Base-by-base conservation (phyloP, 805 yeast species). In the Yarrowia porcina region DNA sequence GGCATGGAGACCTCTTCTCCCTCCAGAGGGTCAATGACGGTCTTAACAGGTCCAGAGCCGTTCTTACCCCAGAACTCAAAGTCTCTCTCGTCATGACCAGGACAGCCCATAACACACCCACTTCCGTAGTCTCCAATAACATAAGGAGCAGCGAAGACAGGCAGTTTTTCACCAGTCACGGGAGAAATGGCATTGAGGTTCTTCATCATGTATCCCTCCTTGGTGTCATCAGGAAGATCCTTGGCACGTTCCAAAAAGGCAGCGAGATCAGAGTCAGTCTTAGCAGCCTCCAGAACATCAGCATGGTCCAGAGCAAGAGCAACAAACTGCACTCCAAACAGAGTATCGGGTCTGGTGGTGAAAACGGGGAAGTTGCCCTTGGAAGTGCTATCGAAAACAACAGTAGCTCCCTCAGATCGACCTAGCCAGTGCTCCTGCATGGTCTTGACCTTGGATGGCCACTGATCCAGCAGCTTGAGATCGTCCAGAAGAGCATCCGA, bases 101-200 rank as follows among this genome's bases (percentile, higher is more conserved):
- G 99, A 69, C 96, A 90, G 1, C 99, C 99, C 98, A 94, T 93
- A 0, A 93, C 98, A 0, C 97, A 96, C 39, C 97, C 97, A 63
- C 84, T 84, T 0, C 97, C 97, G 71, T 93, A 93, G 3, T 82
- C 76, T 4, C 88, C 85, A 35, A 93, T 72, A 0, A 93, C 98
- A 73, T 92, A 94, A 0, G 97, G 96, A 0, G 98, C 97, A 2
- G 82, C 92, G 76, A 82, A 94, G 0, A 93, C 84, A 0, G 97
- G 97, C 5, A 93, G 64, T 30, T 74, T 67, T 15, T 62, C 64
- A 0, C 72, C 62, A 2, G 73, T 70, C 1, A 92, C 73, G 0
- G 99, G 99, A 65, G 89, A 80, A 3, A 65, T 44, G 15, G 73
- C 75, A 0, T 76, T 67, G 0, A 82, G 85, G 28, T 70, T 71